Conservation (phyloP, 2,329 filamentous ascomycete species). For the Karstenula rhodostoma region DNA sequence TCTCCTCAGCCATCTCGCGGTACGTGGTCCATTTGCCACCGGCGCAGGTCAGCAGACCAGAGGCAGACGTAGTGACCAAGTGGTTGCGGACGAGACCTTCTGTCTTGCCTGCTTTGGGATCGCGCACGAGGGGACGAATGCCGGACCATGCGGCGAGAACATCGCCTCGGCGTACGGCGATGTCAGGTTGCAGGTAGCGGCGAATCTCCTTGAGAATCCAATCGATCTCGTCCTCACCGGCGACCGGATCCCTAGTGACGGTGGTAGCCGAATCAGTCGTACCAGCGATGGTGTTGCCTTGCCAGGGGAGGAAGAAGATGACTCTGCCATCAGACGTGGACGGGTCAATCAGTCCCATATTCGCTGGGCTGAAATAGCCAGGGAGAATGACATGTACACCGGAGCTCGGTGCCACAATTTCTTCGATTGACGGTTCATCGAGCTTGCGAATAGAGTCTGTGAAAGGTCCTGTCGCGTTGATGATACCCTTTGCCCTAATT, state of each 20-base stretch:
- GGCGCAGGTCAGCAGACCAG: slow-evolving; percentile 83
- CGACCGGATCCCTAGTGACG: slow-evolving; percentile 76
- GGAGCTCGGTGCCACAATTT: slow-evolving; percentile 85
- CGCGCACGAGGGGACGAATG: slow-evolving; percentile 84
- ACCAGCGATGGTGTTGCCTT: slow-evolving; percentile 89
- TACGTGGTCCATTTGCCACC: slow-evolving; percentile 95
- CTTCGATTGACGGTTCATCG: slow-evolving; percentile 74
- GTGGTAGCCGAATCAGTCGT: slow-evolving; percentile 82
- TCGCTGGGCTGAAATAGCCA: slow-evolving; percentile 83
- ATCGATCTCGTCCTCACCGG: slow-evolving; percentile 83
- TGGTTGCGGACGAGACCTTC: slow-evolving; percentile 89
- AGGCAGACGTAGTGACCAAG: slow-evolving; percentile 79
- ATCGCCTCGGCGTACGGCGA: slow-evolving; percentile 83
- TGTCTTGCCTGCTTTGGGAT: slow-evolving; percentile 85
- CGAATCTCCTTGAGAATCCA: slow-evolving; percentile 88
- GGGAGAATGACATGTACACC: slow-evolving; percentile 88
- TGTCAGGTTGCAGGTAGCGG: slow-evolving; percentile 82
- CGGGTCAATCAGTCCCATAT: slow-evolving; percentile 89
- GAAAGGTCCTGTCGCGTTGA: slow-evolving; percentile 91
- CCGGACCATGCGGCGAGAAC: slow-evolving; percentile 92
- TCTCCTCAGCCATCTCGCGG: slow-evolving; percentile 91
- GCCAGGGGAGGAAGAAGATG: slow-evolving; percentile 93
- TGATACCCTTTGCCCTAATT: slow-evolving; percentile 79
- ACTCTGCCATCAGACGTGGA: slow-evolving; percentile 87
- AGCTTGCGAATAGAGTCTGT: slow-evolving; percentile 85